Conservation (phyloP, 2,329 filamentous ascomycete species). For the Fusarium nodosum region DNA sequence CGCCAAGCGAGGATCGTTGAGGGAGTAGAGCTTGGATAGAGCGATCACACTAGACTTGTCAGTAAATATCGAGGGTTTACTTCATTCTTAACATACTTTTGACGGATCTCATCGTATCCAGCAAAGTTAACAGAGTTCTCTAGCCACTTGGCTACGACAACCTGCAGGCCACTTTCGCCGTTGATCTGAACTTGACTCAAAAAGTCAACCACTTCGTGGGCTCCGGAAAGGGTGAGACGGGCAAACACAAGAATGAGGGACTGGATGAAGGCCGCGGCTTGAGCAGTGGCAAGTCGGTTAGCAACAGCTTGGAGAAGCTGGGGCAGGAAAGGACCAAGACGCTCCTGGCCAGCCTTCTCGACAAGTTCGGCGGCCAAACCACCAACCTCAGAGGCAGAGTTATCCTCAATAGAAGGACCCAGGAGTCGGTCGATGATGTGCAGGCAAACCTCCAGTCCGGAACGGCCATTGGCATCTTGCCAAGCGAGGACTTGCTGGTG, state of each 20-base stretch:
- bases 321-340: conserved; percentile 88
- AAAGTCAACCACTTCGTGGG: conserved; percentile 92
- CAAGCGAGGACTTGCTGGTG: conserved; percentile 90
- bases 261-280: conserved; percentile 92
- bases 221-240: conserved; percentile 84
- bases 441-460: conserved; percentile 88
- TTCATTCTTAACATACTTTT: conserved; percentile 75
- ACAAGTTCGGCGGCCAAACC: conserved; percentile 94
- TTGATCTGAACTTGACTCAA: conserved; percentile 85
- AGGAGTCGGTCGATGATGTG: conserved; percentile 93
- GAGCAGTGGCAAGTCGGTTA: conserved; percentile 82
- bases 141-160: conserved; percentile 94
- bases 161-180: conserved; percentile 83
- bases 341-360: conserved; percentile 92
- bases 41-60: conserved; percentile 80
- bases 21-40: conserved; percentile 88
- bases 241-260: conserved; percentile 96
- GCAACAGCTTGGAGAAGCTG: conserved; percentile 93
- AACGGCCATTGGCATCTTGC: conserved; percentile 83
- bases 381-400: conserved; percentile 95
- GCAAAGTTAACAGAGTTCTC: conserved; percentile 97
- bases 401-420: conserved; percentile 86
- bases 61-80: conserved; percentile 40
- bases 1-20: conserved; percentile 84
- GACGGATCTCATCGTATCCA: conserved; percentile 97